Base-by-base conservation (phyloP, 192 early-diverging fungal species). In the Coemansia sp. region DNA sequence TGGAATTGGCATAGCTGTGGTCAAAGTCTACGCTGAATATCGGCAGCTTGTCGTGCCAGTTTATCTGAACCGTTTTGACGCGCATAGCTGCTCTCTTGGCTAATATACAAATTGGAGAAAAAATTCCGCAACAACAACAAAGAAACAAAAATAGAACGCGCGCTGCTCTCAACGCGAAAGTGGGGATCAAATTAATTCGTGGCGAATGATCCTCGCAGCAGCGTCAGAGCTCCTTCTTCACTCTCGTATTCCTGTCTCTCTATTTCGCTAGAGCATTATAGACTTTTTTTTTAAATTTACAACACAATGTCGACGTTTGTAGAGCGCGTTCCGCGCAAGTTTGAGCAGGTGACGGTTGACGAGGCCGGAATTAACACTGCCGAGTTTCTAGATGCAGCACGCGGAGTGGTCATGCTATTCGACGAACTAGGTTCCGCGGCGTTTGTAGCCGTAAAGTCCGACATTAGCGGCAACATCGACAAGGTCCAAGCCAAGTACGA, bases 11-110 rank as follows among this genome's bases (percentile, higher is more conserved):
- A 43, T 68, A 65, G 75, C 57, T 65, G 80, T 75, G 72, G 86
- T 95, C 89, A 84, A 96, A 98, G 76, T 96, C 92, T 18, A 89
- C 88, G 58, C 93, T 94, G 80, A 95, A 94, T 57, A 98, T 87
- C 11, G 95, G 90, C 68, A 89, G 82, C 63, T 88, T 89, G 65
- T 92, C 96, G 71, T 98, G 96, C 96, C 96, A 96, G 68, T 92
- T 89, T 75, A 98, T 94, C 79, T 95, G 90, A 13, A 94, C 78
- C 25, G 87, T 88, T 61, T 88, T 81, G 77, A 86, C 91, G 75
- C 86, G 65, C 88, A 89, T 90, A 52, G 12, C 4, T 31, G 31
- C 31, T 31, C 31, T 28, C 13, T 13, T 38, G 18, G 18, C 18
- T 28, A 23, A 45, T 45, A 28, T 45, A 45, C 60, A 62, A 62